These are phyloP conservation scores for Pyrenophora graminea DNA, from an alignment of 2,329 filamentous ascomycete genomes.

Conservation along the genomic window DNA sequence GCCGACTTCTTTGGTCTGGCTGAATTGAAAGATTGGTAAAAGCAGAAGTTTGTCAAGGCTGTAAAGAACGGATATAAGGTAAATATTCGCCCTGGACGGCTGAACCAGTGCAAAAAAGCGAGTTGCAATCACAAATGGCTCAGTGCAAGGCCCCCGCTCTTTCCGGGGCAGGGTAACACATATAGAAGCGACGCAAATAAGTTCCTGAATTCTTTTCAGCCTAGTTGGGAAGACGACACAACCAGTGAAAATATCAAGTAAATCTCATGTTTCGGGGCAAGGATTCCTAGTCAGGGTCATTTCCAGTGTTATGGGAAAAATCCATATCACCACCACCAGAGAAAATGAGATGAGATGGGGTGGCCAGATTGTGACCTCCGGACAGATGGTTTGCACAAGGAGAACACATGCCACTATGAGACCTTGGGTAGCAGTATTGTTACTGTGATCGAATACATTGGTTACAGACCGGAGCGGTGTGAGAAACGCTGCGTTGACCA, in stretches of 20 bases:
- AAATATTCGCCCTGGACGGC: neutral
- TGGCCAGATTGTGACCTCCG: no score
- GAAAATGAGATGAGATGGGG: no score
- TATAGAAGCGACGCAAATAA: neutral
- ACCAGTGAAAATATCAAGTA: neutral
- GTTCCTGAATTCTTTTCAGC: neutral
- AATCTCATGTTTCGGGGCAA: neutral
- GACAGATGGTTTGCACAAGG: no score
- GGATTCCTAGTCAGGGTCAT: neutral
- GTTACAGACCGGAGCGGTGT: neutral
- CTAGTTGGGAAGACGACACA: neutral
- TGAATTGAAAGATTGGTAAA: neutral
- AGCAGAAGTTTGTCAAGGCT: neutral
- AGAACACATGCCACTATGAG: neutral
- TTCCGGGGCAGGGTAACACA: no score
- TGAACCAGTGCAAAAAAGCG: neutral
- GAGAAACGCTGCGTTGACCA: neutral
- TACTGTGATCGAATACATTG: neutral
- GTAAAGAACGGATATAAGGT: neutral
- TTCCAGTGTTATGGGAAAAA: no score
- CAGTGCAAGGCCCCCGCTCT: no score
- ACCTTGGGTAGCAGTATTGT: neutral
- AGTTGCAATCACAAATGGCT: neutral
- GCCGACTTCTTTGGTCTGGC: neutral
- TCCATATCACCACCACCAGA: no score